These are phyloP conservation scores for Gautieria morchelliformis DNA, from an alignment of 768 basidiomycete species.

Conservation along the genomic window DNA sequence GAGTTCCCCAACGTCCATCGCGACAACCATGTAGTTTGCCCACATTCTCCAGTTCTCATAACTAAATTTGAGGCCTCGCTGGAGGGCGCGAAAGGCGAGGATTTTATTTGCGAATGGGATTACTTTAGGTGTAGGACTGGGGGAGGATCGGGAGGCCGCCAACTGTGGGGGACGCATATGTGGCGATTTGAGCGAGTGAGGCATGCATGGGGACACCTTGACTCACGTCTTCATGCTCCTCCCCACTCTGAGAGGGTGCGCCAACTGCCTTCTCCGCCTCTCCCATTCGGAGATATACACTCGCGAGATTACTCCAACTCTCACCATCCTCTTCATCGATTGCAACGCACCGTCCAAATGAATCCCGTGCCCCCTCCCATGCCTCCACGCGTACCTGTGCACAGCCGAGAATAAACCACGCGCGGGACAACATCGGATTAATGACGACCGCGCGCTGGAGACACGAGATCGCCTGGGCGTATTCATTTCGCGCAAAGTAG, in stretches of 20 bases:
- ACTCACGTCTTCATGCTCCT: slow-evolving; percentile 13
- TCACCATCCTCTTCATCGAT: slow-evolving; percentile 96
- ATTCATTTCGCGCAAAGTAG: slow-evolving; percentile 63
- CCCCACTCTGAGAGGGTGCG: slow-evolving; percentile 16
- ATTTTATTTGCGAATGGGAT: slow-evolving; percentile 43
- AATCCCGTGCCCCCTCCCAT: slow-evolving; percentile 77
- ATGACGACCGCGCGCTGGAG: slow-evolving; percentile 72
- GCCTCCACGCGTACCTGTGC: slow-evolving; percentile 71
- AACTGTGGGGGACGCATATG: background rate
- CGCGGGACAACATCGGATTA: slow-evolving; percentile 76
- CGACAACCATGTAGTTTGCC: slow-evolving; percentile 93
- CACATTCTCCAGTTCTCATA: slow-evolving; percentile 98
- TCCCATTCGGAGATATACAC: slow-evolving; percentile 81
- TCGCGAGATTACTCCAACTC: slow-evolving; percentile 97
- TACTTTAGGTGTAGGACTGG: background rate
- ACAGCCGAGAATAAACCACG: slow-evolving; percentile 98
- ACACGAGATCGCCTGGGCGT: slow-evolving; percentile 49
- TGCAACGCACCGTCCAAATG: slow-evolving; percentile 76
- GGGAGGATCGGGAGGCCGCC: background rate
- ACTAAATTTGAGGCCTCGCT: slow-evolving; percentile 74
- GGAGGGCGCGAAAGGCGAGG: slow-evolving; percentile 86
- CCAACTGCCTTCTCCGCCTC: slow-evolving; percentile 25
- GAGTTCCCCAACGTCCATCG: slow-evolving; percentile 88
- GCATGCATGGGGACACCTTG: background rate
- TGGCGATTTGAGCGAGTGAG: background rate